Evolutionary conservation across 306 rosid genomes (phyloP), one percentile per base, ranked within the genome.

Genomic region (Ormosia emarginata): DNA sequence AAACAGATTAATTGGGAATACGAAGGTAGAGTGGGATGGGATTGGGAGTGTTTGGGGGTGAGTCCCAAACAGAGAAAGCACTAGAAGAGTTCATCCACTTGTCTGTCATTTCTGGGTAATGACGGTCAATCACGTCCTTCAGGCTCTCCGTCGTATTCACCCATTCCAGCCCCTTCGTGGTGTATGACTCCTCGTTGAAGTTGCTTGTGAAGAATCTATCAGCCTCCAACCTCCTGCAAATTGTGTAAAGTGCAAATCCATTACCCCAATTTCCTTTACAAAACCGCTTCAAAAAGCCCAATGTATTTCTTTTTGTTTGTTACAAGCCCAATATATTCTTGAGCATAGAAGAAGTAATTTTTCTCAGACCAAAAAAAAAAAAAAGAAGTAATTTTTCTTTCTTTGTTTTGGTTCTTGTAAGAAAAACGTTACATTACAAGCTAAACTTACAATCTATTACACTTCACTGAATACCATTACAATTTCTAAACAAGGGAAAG

Each of bases 1-100:
- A 55, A 49, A 15, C 3, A 47, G 3, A 49, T 77, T 78, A 88
- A 32, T 13, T 36, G 1, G 90, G 87, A 64, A 80, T 3, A 17
- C 90, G 92, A 34, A 89, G 14, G 56, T 87, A 89, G 1, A 89
- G 13, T 6, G 92, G 90, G 70, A 87, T 36, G 18, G 61, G 89
- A 44, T 85, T 85, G 24, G 14, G 70, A n/a, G 79, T 0, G 29
- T 75, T 75, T 2, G 89, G 87, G 0, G 80, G n/a, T 6, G 87
- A 77, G 44, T 91, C 92, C 92, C 94, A 89, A 32, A 89, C 94
- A 0, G 94, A 89, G 66, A 91, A 91, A 0, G 92, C 91, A 75
- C 92, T 90, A 0, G 89, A 81, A 67, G 83, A 71, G 66, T 89
- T 91, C 78, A 91, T 79, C 94, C 92, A 91, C 41, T 84, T 87